phyloP scores from a whole-genome alignment of 768 basidiomycete genomes.

The Tylopilus balloui region DNA sequence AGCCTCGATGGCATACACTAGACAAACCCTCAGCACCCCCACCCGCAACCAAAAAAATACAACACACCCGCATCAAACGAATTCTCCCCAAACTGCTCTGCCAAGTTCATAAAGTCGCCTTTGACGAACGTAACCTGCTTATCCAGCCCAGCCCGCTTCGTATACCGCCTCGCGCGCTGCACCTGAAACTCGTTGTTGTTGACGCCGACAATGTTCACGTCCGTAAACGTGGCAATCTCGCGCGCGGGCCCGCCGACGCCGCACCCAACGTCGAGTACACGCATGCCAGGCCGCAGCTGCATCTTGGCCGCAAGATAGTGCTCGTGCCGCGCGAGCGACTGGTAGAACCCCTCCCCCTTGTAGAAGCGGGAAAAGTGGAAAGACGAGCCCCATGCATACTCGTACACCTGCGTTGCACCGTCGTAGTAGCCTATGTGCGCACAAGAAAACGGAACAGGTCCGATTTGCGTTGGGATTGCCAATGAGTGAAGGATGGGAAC shows the following conservation, averaged over 20 bases:
- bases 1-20: conserved; percentile 98
- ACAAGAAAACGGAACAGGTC: too few relatives aligned
- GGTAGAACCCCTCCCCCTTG: conserved; percentile 77
- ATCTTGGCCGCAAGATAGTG: conserved; percentile 93
- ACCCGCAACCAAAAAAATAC: neutral
- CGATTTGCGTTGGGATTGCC: neutral
- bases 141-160: conserved; percentile 68
- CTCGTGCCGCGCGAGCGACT: conserved; percentile 84
- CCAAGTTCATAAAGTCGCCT: conserved; percentile 96
- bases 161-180: conserved; percentile 79
- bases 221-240: conserved; percentile 89
- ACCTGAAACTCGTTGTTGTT: conserved; percentile 98
- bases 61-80: conserved; percentile 90
- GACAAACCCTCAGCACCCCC: conserved; percentile 4
- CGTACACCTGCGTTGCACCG: conserved; percentile 92
- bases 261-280: conserved; percentile 96
- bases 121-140: conserved; percentile 78
- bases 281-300: conserved; percentile 83
- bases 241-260: conserved; percentile 97
- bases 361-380: conserved; percentile 99
- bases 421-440: conserved; percentile 85
- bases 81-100: conserved; percentile 86
- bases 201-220: conserved; percentile 76
- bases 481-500: neutral
- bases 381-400: conserved; percentile 86